Percentiles rank a stretch among this genome's conserved stretches.
phyloP scores from a whole-genome alignment of 305 asterid species.

The Solanum hybrid region DNA sequence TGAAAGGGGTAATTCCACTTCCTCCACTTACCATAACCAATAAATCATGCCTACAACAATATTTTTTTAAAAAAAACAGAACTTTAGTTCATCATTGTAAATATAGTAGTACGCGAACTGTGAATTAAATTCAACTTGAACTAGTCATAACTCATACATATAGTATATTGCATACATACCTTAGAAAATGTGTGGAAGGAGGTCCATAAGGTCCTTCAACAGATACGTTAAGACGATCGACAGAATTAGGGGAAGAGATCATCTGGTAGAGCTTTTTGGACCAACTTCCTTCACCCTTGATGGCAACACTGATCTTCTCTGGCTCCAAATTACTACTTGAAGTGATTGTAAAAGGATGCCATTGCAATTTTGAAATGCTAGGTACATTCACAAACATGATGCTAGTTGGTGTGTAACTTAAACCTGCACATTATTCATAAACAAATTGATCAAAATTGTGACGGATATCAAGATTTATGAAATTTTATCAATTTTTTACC shows the following conservation, averaged over 20 bases:
- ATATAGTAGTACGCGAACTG: neutral
- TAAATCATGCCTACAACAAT: slow-evolving; percentile 27
- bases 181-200: slow-evolving; percentile 45
- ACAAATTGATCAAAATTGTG: neutral
- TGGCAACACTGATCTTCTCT: slow-evolving; percentile 52
- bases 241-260: slow-evolving; percentile 43
- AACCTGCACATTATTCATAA: slow-evolving; percentile 22
- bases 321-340: slow-evolving; percentile 65
- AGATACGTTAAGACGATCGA: slow-evolving; percentile 44
- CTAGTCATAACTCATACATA: neutral
- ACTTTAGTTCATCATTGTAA: neutral
- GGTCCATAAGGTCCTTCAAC: slow-evolving; percentile 95
- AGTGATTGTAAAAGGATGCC: slow-evolving; percentile 82
- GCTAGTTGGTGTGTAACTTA: slow-evolving; percentile 65
- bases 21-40: slow-evolving; percentile 43
- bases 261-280: slow-evolving; percentile 43
- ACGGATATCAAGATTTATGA: neutral
- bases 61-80: neutral
- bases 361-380: slow-evolving; percentile 66
- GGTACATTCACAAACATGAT: slow-evolving; percentile 67
- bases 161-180: slow-evolving; percentile 16
- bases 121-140: neutral
- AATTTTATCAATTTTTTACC: slow-evolving; percentile 17
- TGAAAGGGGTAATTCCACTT: slow-evolving; percentile 40
- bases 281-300: slow-evolving; percentile 80